Conservation (phyloP, 805 yeast genomes). For the Alloascoidea hylecoeti region DNA sequence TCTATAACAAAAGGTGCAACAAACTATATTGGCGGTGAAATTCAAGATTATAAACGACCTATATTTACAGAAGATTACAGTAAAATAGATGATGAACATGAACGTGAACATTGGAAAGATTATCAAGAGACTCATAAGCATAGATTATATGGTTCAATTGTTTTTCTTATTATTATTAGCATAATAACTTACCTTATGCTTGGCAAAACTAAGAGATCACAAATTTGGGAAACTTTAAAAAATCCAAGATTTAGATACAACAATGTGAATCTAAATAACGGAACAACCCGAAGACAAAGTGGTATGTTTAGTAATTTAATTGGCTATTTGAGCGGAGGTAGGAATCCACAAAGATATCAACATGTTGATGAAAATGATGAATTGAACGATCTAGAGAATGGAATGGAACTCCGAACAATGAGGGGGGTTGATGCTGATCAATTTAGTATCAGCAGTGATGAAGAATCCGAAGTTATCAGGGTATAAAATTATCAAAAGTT, state of each 20-base stretch:
- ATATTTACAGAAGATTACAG: slow-evolving; percentile 8
- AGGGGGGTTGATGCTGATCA: not conserved
- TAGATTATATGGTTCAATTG: slow-evolving; percentile 22
- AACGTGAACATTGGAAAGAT: slow-evolving; percentile 17
- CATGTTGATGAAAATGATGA: slow-evolving; percentile 1
- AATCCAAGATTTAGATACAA: not conserved
- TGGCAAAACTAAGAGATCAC: slow-evolving; percentile 15
- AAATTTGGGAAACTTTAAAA: slow-evolving; percentile 3
- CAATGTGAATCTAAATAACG: not conserved
- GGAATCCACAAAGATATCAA: not conserved
- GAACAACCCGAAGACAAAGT: not conserved
- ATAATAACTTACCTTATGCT: slow-evolving; percentile 20
- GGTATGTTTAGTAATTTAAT: too few species aligned
- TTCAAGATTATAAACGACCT: slow-evolving; percentile 9
- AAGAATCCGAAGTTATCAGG: too few species aligned
- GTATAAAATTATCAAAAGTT: too few species aligned
- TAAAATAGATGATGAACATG: slow-evolving; percentile 7
- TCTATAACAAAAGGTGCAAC: not conserved
- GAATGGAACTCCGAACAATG: not conserved
- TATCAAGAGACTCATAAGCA: slow-evolving; percentile 12
- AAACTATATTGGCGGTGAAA: slow-evolving; percentile 37
- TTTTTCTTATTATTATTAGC: slow-evolving; percentile 17
- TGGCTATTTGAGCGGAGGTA: too few species aligned
- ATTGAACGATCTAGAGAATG: not conserved
- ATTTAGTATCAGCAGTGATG: not conserved